Evolutionary conservation across 2,329 filamentous ascomycete species (phyloP), one percentile per base, ranked within the genome.

Genomic region (Botrytis elliptica): DNA sequence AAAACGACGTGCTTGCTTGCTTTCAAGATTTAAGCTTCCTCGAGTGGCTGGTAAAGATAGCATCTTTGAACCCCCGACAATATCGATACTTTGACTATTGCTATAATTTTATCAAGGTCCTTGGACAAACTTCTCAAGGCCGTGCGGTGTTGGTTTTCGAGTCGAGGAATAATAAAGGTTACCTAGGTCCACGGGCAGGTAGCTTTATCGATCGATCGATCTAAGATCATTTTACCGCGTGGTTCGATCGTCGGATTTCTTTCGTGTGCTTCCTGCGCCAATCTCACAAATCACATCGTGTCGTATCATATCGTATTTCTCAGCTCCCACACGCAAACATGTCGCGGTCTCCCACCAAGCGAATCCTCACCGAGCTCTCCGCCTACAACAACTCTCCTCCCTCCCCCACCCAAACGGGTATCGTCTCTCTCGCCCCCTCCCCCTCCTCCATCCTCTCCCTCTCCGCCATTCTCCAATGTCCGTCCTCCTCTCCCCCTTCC

Each of bases 401-500:
- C 12, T 73, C 76, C 16, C 74, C 88, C 85, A 86, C 88, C 85
- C 87, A 76, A 16, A 73, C 75, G n/a, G 88, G 88, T 63, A 88
- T 91, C 77, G 88, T 90, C 83, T 84, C 88, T 20, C 86, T 91
- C 7, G 88, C 87, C 0, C 87, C 88, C 36, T 70, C 66, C 7
- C 66, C 88, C 29, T 85, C 91, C 8, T 88, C 87, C 0, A 88
- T 88, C 36, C 83, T 85, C 55, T 81, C 80, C 76, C 88, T 88
- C 75, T 85, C 85, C n/a, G 85, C 89, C 79, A 81, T 91, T 72
- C 82, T 90, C 75, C 81, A 57, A 49, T 70, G 66, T 64, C 72
- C 71, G 0, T 81, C 67, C 90, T 89, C 87, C 85, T 89, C 81
- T 85, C 88, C 42, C 87, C 91, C 70, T 85, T 91, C 72, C 89